Base-by-base conservation (phyloP, 169 alveolate genomes). In the Cryptosporidium sp. region DNA sequence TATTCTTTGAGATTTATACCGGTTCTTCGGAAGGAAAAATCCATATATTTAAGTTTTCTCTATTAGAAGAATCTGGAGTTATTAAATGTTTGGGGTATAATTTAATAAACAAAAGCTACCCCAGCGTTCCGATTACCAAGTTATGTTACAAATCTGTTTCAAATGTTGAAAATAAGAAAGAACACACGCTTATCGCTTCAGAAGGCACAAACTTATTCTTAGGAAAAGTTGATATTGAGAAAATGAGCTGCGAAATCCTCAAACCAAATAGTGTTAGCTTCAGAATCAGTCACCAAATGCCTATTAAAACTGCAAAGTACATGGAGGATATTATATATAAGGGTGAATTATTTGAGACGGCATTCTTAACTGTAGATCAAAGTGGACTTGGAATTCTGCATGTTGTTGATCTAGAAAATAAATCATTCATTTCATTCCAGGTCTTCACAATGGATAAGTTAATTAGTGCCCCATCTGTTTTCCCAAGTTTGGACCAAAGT, bases 1-100 rank as follows among this genome's bases (percentile, higher is more conserved):
- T 45, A 23, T 16, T 45, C 9, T 80, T 80, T 62, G 80, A 80
- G 21, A 14, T 80, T 14, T 62, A 44, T 65, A 80, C 53, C 14
- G 89, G 89, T 26, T 39, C 89, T 16, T 80, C 89, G 3, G 52
- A 33, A 33, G 89, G 89, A 39, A 60, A 53, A 16, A 37, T 80
- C 14, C 51, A 60, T 14, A 26, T 80, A 23, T 39, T 80, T 65
- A 61, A 37, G 62, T 80, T 61, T 23, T 60, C 69, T 8, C 3
- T 58, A 1, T 12, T 33, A 2, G 42, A 45, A 23, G 52, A 44
- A 4, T 60, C 18, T 18, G n/a, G 35, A 44, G 7, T 2, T 9
- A 29, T 80, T n/a, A 80, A 26, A 37, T 80, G 89, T 29, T 33
- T 80, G 29, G 45, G 53, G 0, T n/a, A 42, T 37, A 39, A 42